A percentile compares a stretch with the other conserved stretches of the same genome.
phyloP scores from a whole-genome alignment of 129 eudicot species.

The Saposhnikovia divaricata region DNA sequence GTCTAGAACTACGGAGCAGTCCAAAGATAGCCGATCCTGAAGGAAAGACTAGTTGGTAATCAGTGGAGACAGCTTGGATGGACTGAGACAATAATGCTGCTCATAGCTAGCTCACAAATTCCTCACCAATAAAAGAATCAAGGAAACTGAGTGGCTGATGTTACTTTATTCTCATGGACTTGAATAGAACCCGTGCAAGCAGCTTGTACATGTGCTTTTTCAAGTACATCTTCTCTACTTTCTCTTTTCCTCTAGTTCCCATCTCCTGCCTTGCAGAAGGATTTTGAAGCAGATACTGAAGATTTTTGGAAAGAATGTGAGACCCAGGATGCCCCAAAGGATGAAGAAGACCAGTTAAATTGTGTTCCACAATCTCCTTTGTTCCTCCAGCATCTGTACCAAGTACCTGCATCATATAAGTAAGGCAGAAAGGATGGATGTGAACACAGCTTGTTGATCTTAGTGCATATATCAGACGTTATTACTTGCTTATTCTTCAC shows the following conservation, averaged over 20 bases:
- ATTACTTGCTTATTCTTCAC: not conserved
- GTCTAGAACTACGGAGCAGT: not conserved
- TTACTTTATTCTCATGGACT: slow-evolving; percentile 76
- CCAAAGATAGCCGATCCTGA: not conserved
- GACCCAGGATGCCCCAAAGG: slow-evolving; percentile 72
- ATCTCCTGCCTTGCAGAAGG: slow-evolving; percentile 58
- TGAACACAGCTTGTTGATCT: slow-evolving; percentile 1
- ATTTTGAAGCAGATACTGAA: slow-evolving; percentile 55
- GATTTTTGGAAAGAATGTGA: slow-evolving; percentile 54
- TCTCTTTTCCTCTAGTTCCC: slow-evolving; percentile 68
- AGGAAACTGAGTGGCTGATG: slow-evolving; percentile 7
- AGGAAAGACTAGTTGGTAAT: not conserved
- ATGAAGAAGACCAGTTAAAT: slow-evolving; percentile 74
- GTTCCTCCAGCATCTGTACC: slow-evolving; percentile 99
- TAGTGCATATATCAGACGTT: not conserved
- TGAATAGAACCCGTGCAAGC: slow-evolving; percentile 64
- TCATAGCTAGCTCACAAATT: slow-evolving; percentile 7
- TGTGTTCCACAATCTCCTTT: slow-evolving; percentile 80
- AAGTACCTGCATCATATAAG: slow-evolving; percentile 49
- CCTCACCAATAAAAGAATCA: slow-evolving; percentile 12
- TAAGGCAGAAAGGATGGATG: not conserved
- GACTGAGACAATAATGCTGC: not conserved
- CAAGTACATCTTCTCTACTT: slow-evolving; percentile 72
- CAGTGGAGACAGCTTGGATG: not conserved
- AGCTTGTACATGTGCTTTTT: slow-evolving; percentile 88